phyloP scores from a whole-genome alignment of 352 stramenopile species.

The Peronosclerospora sorghi region DNA sequence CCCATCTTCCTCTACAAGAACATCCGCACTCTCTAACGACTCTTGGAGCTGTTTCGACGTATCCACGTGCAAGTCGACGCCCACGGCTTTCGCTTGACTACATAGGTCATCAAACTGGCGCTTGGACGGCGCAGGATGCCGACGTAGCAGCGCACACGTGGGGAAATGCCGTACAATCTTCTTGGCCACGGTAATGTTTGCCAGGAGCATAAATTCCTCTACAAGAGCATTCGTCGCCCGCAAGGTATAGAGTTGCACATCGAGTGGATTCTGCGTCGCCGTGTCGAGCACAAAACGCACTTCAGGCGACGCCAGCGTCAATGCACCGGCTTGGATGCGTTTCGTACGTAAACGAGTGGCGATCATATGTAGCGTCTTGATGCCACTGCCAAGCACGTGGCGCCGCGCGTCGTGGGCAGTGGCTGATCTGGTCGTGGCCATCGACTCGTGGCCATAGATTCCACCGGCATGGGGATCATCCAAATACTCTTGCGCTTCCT shows the following conservation, averaged over 20 bases:
- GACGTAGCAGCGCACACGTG: conserved; percentile 90
- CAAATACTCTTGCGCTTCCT: conserved; percentile 93
- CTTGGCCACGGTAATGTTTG: conserved; percentile 98
- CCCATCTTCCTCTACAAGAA: conserved; percentile 20
- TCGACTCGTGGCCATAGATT: conserved; percentile 24
- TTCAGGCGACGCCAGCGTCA: conserved; percentile 96
- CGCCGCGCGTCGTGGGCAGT: conserved; percentile 17
- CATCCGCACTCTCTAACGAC: conserved; percentile 67
- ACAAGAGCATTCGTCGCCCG: conserved; percentile 93
- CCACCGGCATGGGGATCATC: conserved; percentile 68
- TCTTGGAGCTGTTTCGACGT: conserved; percentile 74
- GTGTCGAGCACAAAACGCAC: conserved; percentile 95
- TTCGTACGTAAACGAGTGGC: conserved; percentile 85
- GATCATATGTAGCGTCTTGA: conserved; percentile 89
- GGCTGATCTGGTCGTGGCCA: conserved; percentile 23
- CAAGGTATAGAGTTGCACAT: conserved; percentile 96
- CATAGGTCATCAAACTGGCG: conserved; percentile 88
- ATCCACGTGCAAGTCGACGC: conserved; percentile 69
- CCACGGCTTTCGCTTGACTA: conserved; percentile 68
- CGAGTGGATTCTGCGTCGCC: conserved; percentile 96
- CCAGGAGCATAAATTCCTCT: conserved; percentile 99
- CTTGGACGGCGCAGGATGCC: conserved; percentile 90
- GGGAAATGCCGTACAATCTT: conserved; percentile 90
- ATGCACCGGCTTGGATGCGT: conserved; percentile 91
- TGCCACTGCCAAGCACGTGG: conserved; percentile 61